Evolutionary conservation across 192 early-diverging fungal species (phyloP).

Genomic region (Haplosporangium gracile): DNA sequence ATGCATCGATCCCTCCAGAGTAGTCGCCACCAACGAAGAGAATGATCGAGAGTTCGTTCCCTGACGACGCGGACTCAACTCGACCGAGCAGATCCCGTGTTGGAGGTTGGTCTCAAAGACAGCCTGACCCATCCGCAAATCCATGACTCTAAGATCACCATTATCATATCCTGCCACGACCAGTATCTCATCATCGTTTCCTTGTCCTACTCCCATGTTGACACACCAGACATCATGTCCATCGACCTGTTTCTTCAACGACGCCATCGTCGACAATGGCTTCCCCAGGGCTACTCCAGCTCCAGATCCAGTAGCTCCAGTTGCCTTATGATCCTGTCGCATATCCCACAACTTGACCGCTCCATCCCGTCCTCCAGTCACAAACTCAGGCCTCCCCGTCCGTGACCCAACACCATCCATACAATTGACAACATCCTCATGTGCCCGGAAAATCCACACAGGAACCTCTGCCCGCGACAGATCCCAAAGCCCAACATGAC

Average conservation of each 20-base stretch:
- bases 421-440: conserved; percentile 42
- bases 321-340: conserved; percentile 28
- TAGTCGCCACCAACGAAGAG: conserved; percentile 22
- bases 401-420: conserved; percentile 39
- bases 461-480: conserved; percentile 32
- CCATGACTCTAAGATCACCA: conserved; percentile 40
- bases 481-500: conserved; percentile 37
- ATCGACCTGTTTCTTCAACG: conserved; percentile 11
- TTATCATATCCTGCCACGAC: conserved; percentile 36
- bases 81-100: conserved; percentile 32
- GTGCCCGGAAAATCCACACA: conserved; percentile 21
- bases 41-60: not conserved
- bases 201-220: not conserved
- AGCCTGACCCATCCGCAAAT: conserved; percentile 14
- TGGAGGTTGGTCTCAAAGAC: conserved; percentile 39
- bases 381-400: conserved; percentile 36
- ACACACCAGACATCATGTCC: conserved; percentile 41
- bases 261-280: conserved; percentile 23
- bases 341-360: conserved; percentile 40
- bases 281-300: not conserved
- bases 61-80: conserved; percentile 24
- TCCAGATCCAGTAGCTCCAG: not conserved
- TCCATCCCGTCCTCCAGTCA: conserved; percentile 38
- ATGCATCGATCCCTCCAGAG: conserved; percentile 31
- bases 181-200: conserved; percentile 22